A percentile compares a stretch with the other conserved stretches of the same genome.
Conservation (phyloP, 768 basidiomycete species). For the Leccinum longicurvipes region DNA sequence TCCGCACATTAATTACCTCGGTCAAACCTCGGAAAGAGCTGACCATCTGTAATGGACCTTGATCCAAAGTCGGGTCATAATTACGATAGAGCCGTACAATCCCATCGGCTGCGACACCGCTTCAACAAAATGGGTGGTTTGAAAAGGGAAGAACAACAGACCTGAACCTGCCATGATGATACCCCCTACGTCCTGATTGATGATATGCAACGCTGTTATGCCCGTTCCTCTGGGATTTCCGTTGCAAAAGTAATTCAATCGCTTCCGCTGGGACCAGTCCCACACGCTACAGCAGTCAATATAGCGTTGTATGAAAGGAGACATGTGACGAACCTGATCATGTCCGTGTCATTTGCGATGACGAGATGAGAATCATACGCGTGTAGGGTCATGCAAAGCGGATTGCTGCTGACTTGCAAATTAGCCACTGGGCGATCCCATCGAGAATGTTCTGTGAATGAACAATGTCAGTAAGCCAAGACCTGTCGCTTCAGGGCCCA, state of each 20-base stretch:
- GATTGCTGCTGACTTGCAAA: constrained; percentile 55
- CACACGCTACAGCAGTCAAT: constrained; percentile 60
- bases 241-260: constrained; percentile 82
- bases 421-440: constrained; percentile 77
- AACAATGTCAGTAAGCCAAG: neutral
- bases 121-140: neutral
- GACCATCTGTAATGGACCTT: constrained; percentile 83
- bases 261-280: constrained; percentile 86
- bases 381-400: constrained; percentile 83
- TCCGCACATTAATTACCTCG: constrained; percentile 69
- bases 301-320: neutral
- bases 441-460: constrained; percentile 47
- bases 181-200: constrained; percentile 94
- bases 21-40: constrained; percentile 89
- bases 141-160: constrained; percentile 34
- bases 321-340: constrained; percentile 62
- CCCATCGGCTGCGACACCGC: constrained; percentile 69
- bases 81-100: constrained; percentile 89
- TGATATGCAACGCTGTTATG: constrained; percentile 86
- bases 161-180: constrained; percentile 86
- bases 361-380: constrained; percentile 88
- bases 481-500: constrained; percentile 19
- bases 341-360: constrained; percentile 80
- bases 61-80: constrained; percentile 72
- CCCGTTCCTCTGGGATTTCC: constrained; percentile 79